These are phyloP conservation scores for Boletus reticulatus DNA, from an alignment of 768 basidiomycete species.

Conservation along the genomic window DNA sequence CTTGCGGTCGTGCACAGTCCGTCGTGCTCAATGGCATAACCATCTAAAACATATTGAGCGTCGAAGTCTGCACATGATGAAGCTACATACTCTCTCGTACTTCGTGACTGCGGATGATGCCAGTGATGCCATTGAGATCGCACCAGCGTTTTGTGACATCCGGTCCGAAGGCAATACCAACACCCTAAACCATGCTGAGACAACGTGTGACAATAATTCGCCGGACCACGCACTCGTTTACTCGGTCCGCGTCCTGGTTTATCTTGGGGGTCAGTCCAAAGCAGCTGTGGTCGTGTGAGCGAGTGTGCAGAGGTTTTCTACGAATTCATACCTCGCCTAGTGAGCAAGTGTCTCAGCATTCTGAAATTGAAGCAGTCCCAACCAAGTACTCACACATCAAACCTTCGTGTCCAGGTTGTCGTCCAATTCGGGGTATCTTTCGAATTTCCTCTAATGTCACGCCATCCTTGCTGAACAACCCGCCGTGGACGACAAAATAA, in stretches of 20 bases:
- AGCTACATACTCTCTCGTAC: slow-evolving; percentile 74
- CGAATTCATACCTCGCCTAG: slow-evolving; percentile 57
- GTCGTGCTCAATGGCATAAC: slow-evolving; percentile 93
- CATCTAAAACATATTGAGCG: slow-evolving; percentile 47
- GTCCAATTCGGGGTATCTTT: slow-evolving; percentile 81
- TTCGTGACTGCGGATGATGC: slow-evolving; percentile 94
- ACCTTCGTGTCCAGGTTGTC: slow-evolving; percentile 92
- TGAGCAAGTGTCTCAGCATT: slow-evolving; percentile 8
- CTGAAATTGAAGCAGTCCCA: background rate
- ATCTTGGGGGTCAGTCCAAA: slow-evolving; percentile 98
- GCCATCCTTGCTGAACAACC: slow-evolving; percentile 91
- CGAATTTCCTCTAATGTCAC: slow-evolving; percentile 94
- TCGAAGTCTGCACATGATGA: background rate
- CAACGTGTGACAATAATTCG: slow-evolving; percentile 3
- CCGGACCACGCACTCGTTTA: slow-evolving; percentile 70
- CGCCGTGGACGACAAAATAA: slow-evolving; percentile 95
- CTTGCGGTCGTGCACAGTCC: slow-evolving; percentile 90
- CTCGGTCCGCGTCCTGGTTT: slow-evolving; percentile 88
- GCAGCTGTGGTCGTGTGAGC: slow-evolving; percentile 47
- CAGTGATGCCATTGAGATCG: slow-evolving; percentile 78
- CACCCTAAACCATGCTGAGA: slow-evolving; percentile 56
- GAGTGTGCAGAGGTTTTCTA: background rate
- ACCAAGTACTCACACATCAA: slow-evolving; percentile 76
- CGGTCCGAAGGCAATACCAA: slow-evolving; percentile 94
- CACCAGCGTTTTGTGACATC: slow-evolving; percentile 93